Evolutionary conservation across 805 yeast species (phyloP), one percentile per base, ranked within the genome.

Genomic region (Cyberlindnera maclurae): DNA sequence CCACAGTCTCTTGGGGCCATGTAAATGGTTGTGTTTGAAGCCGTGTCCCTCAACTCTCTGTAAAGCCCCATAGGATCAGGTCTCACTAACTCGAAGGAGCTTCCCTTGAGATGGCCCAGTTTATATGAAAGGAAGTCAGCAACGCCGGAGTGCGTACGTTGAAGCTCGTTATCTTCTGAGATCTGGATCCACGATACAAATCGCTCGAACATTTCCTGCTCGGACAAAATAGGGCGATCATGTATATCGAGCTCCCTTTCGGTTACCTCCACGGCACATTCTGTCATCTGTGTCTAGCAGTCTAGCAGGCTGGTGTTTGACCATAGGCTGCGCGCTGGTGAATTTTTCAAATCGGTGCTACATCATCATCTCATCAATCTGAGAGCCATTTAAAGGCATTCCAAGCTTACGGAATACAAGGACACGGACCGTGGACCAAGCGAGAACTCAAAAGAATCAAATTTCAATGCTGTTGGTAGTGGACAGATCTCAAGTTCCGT

Each of bases 41-140:
- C 33, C 13, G 37, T 31, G 34, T 51, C 55, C 26, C 34, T 40
- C 26, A 49, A 34, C 34, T 49, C 52, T 31, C 54, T 20, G 31
- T 44, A 51, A 5, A 49, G 43, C 2, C 44, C 48, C 26, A 40
- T 42, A 9, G 36, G 13, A 12, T 44, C 47, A 18, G 34, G 29
- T n/a, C 36, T 22, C 18, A 40, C 30, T 24, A 34, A 13, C 29
- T 51, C 53, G 17, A 51, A 49, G 31, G 41, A 42, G 20, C 49
- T 42, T 2, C 51, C 50, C 32, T 40, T 42, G 30, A 52, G 27
- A 33, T 49, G 51, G 4, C 53, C 54, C 5, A 50, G 44, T 29
- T 50, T 44, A 34, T 46, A 52, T 3, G 40, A 40, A 12, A 51
- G 36, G 31, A 51, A 51, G 16, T 42, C 41, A 1, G 51, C 56